Evolutionary conservation across 768 basidiomycete genomes (phyloP).

Genomic region (Candolleomyces efflorescens): DNA sequence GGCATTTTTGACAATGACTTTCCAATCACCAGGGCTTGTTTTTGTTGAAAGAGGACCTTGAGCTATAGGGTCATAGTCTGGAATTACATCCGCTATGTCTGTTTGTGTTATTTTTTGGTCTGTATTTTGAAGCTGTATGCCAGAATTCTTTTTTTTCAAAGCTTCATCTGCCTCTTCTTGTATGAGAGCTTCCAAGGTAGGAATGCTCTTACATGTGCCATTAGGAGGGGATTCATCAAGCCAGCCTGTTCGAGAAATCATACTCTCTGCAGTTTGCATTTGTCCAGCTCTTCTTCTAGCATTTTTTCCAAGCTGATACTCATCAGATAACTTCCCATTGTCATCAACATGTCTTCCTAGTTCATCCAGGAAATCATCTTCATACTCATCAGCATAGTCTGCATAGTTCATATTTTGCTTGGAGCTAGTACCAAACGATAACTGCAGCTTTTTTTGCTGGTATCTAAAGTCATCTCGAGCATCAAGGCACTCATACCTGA

Average conservation of each 20-base stretch:
- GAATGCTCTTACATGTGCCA: too few species aligned
- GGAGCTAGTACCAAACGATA: background rate
- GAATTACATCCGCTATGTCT: too few species aligned
- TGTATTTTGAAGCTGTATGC: too few species aligned
- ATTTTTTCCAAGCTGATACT: background rate
- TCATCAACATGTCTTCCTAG: background rate
- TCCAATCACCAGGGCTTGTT: too few species aligned
- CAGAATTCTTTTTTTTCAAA: too few species aligned
- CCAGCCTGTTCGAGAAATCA: background rate
- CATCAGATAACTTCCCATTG: background rate
- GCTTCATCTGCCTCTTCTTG: too few species aligned
- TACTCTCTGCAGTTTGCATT: background rate
- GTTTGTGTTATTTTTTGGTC: too few species aligned
- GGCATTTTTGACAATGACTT: too few species aligned
- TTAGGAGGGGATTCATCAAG: background rate
- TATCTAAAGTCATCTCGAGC: slow-evolving; percentile 24
- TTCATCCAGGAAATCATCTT: background rate
- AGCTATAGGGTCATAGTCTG: too few species aligned
- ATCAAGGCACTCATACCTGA: slow-evolving; percentile 26
- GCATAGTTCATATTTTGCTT: background rate
- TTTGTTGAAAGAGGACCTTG: too few species aligned
- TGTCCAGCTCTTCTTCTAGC: background rate
- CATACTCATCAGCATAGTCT: background rate
- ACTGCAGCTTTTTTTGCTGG: slow-evolving; percentile 8
- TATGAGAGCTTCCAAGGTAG: too few species aligned